Evolutionary conservation across 2,329 filamentous ascomycete species (phyloP), one percentile per base, ranked within the genome.

Genomic region (Phyllosticta paracitricarpa): DNA sequence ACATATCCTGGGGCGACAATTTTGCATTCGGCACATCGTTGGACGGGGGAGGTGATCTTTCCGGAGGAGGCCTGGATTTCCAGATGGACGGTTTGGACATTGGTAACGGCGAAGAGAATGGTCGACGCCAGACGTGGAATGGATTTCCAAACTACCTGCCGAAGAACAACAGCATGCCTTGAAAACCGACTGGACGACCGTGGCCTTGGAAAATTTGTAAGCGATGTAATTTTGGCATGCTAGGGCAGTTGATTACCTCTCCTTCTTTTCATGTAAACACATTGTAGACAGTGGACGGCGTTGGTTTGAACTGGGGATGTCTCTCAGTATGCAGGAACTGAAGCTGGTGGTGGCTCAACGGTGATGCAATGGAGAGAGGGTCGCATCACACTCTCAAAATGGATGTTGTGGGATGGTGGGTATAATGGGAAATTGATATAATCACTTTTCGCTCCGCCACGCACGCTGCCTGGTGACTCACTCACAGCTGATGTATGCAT

Each of bases 111-210:
- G 25, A 28, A 5, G 58, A 60, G 26, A 10, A 25, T 2, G 56
- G 17, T 4, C 58, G 58, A 25, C 51, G 58, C 25, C 53, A 60
- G 58, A 60, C 58, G 4, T 60, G 58, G 58, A 60, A 60, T 10
- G 58, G 58, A 1, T 60, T 60, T 14, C 58, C 58, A 3, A 54
- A 54, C n/a, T 24, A 56, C 33, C 25, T 56, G 17, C 10, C 24
- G 5, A 52, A 19, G 35, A 51, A 24, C 58, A 55, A 51, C 51
- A 59, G 57, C 33, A 54, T 40, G 8, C 58, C 52, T 19, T 59
- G 33, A 17, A 12, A 17, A 40, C 4, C 33, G 33, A 40, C 33
- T 12, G 33, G 33, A 17, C 5, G 33, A 40, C 10, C 9, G 8
- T 40, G 14, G 4, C 14, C 2, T 40, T 12, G 33, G 14, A 17